phyloP scores from a whole-genome alignment of 1,139 yeast species.

The Blastobotrys petasosporus region DNA sequence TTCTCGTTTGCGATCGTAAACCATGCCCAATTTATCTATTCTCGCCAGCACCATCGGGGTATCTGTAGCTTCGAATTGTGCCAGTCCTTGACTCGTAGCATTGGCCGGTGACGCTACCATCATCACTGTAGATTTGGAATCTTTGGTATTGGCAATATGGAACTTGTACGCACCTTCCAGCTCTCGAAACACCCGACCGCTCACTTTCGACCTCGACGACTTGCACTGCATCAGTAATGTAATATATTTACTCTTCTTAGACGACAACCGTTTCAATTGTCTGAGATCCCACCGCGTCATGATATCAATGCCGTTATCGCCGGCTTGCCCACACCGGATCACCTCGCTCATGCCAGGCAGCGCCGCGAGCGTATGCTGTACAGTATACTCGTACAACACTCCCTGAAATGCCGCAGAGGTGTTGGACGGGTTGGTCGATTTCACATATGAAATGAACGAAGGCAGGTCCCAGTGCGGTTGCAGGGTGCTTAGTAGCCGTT shows the following conservation, averaged over 20 bases:
- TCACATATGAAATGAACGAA: slow-evolving; percentile 34
- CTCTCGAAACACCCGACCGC: slow-evolving; percentile 52
- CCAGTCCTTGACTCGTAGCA: slow-evolving; percentile 53
- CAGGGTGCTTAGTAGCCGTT: not conserved
- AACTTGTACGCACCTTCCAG: slow-evolving; percentile 49
- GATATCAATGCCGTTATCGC: slow-evolving; percentile 70
- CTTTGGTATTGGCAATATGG: slow-evolving; percentile 22
- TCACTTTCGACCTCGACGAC: slow-evolving; percentile 41
- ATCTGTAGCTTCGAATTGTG: slow-evolving; percentile 47
- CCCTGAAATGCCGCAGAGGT: slow-evolving; percentile 57
- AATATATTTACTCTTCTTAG: slow-evolving; percentile 13
- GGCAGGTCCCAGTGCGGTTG: slow-evolving; percentile 24
- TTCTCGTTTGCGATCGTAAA: slow-evolving; percentile 9
- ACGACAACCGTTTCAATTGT: too few species aligned
- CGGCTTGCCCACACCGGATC: slow-evolving; percentile 56
- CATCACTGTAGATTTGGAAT: slow-evolving; percentile 33
- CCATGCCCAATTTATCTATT: slow-evolving; percentile 14
- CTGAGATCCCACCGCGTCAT: slow-evolving; percentile 24
- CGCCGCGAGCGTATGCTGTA: slow-evolving; percentile 41
- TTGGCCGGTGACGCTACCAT: slow-evolving; percentile 54
- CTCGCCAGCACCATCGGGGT: slow-evolving; percentile 43
- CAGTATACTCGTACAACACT: slow-evolving; percentile 57
- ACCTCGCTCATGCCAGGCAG: slow-evolving; percentile 34
- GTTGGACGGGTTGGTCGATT: slow-evolving; percentile 27
- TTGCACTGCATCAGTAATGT: slow-evolving; percentile 56